Evolutionary conservation across 2,329 filamentous ascomycete genomes (phyloP).

Genomic region (Diaporthe nobilis): DNA sequence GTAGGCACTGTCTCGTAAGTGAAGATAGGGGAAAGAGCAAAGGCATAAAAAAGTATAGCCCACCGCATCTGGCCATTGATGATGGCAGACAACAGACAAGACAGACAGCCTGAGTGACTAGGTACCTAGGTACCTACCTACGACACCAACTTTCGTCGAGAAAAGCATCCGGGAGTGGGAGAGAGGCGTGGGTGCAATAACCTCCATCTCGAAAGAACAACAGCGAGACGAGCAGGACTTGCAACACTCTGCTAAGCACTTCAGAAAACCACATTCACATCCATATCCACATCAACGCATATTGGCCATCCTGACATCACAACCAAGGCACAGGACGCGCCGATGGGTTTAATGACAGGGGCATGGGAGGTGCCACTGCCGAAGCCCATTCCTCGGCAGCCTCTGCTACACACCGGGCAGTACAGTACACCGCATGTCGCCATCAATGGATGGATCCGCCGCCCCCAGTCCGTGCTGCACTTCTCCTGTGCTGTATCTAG

Average conservation of each 20-base stretch:
- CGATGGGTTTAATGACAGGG: constrained; percentile 36
- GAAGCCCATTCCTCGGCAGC: constrained; percentile 36
- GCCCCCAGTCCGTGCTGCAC: background rate
- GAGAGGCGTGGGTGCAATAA: background rate
- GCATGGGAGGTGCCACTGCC: constrained; percentile 37
- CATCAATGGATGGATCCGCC: constrained; percentile 19
- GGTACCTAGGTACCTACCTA: background rate
- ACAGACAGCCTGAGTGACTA: background rate
- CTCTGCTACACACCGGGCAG: constrained; percentile 3
- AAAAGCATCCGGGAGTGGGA: background rate
- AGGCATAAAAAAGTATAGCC: background rate
- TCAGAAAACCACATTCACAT: background rate
- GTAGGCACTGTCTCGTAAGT: background rate
- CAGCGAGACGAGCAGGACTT: background rate
- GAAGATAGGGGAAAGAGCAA: background rate
- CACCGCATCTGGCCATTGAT: background rate
- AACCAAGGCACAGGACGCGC: constrained; percentile 21
- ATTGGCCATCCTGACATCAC: background rate
- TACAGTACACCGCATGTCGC: constrained; percentile 30
- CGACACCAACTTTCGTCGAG: background rate
- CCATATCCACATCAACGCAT: background rate
- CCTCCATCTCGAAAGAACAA: background rate
- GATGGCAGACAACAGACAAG: background rate
- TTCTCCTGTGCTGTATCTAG: constrained; percentile 5
- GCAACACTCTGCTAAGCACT: background rate